Base-by-base conservation (phyloP, 768 basidiomycete species). In the Butyriboletus loyo region DNA sequence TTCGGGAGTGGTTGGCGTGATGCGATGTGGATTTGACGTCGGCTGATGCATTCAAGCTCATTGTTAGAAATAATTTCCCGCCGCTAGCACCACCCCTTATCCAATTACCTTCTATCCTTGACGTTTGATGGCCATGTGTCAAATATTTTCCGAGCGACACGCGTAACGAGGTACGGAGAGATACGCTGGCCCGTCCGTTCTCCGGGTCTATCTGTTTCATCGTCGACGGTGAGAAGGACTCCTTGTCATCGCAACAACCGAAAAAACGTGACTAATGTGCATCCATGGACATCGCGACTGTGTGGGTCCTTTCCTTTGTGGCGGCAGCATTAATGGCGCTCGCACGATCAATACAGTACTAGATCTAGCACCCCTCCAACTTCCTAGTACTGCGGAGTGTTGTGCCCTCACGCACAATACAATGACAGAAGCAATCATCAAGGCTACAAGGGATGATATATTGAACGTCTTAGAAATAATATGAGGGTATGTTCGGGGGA, bases 51-150 rank as follows among this genome's bases (percentile, higher is more conserved):
- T 57, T 36, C 46, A 21, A 61, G 55, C 59, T 66, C 65, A 68
- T 66, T 66, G 65, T 66, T 50, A 43, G 35, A 46, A 45, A 32
- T 38, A 54, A 57, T 42, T 55, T 55, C 42, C 54, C 57, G 52
- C 57, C 50, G 51, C 55, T 45, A 54, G 46, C 25, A 34, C 46
- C 30, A 13, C 41, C 21, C 39, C 36, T 31, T 48, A 45, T 36
- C 44, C 47, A 41, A 36, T 57, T 47, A 52, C 50, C 48, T 41
- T 55, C 46, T 52, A 43, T 43, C 28, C 45, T 53, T 65, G 60
- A 62, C 62, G 53, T 62, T 62, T 58, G 65, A 65, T 62, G 55
- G 62, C 61, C 58, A 60, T 58, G 58, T 60, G 57, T 60, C 54
- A 59, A 53, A 30, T 35, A 32, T 43, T 43, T 59, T 56, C 55